These are phyloP conservation scores for Scenedesmus sp. DNA, from an alignment of 163 green algal species.

Conservation along the genomic window DNA sequence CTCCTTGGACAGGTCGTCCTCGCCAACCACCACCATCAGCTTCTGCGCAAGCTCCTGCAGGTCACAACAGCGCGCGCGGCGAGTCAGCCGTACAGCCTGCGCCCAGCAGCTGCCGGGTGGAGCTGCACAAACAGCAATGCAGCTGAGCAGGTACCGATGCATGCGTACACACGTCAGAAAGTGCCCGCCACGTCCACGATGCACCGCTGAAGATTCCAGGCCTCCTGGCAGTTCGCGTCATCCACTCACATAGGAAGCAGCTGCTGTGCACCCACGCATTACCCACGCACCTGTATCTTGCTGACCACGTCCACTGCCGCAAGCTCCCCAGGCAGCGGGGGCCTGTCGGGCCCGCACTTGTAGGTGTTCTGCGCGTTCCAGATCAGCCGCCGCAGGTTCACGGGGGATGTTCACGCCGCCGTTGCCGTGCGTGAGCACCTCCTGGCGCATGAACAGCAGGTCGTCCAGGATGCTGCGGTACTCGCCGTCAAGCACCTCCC, in stretches of 20 bases:
- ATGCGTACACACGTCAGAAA: no score
- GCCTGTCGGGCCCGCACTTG: slow-evolving; percentile 70
- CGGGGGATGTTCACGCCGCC: slow-evolving; percentile 88
- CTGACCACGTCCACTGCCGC: slow-evolving; percentile 73
- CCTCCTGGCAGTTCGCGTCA: not conserved
- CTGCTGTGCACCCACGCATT: not conserved
- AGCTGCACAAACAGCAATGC: no score
- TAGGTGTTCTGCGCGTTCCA: slow-evolving; percentile 96
- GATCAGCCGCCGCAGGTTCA: slow-evolving; percentile 95
- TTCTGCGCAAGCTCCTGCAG: slow-evolving; percentile 57
- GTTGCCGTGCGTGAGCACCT: slow-evolving; percentile 89
- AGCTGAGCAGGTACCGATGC: no score
- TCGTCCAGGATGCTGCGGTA: slow-evolving; percentile 59
- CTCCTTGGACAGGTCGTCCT: slow-evolving; percentile 89
- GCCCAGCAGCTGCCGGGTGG: slow-evolving; percentile 17
- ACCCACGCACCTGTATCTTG: slow-evolving; percentile 69
- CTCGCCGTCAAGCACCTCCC: slow-evolving; percentile 75
- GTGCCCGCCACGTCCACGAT: no score
- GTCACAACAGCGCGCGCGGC: not conserved
- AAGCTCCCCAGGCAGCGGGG: slow-evolving; percentile 59
- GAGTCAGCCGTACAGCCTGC: no score
- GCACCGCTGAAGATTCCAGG: no score
- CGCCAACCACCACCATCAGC: slow-evolving; percentile 83
- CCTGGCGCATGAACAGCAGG: slow-evolving; percentile 62
- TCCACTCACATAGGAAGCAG: no score